Conservation (phyloP, 495 filamentous ascomycete genomes). For the Cairneyella variabilis region DNA sequence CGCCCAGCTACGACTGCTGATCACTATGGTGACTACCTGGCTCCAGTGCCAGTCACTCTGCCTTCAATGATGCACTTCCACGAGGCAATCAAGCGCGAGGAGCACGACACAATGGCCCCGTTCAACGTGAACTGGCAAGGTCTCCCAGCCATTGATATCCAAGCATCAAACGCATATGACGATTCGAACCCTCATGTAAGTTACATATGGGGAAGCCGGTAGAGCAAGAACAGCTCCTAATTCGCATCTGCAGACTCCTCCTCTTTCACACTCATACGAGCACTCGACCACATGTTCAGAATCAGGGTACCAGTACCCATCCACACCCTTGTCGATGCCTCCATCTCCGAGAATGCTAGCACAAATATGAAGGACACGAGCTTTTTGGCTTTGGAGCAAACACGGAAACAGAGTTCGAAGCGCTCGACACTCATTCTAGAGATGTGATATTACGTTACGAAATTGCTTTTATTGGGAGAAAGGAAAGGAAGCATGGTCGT, state of each 20-base stretch:
- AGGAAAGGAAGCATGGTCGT: constrained; percentile 21
- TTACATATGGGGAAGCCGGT: constrained; percentile 30
- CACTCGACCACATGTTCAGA: constrained; percentile 63
- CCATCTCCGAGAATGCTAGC: constrained; percentile 45
- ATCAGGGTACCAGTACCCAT: constrained; percentile 57
- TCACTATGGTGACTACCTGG: constrained; percentile 59
- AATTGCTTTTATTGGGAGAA: constrained; percentile 8
- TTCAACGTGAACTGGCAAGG: constrained; percentile 74
- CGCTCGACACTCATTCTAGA: constrained; percentile 27
- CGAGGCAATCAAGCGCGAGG: constrained; percentile 58
- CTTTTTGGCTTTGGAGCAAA: background rate
- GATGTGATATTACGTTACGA: constrained; percentile 17
- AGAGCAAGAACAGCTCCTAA: constrained; percentile 3
- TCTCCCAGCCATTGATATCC: constrained; percentile 72
- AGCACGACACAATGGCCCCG: constrained; percentile 54
- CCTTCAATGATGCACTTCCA: constrained; percentile 63
- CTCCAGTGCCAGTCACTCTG: constrained; percentile 57
- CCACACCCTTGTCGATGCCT: constrained; percentile 66
- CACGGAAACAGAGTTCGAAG: constrained; percentile 27
- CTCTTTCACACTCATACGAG: constrained; percentile 77
- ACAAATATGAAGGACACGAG: constrained; percentile 15
- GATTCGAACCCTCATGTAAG: constrained; percentile 67
- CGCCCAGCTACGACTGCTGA: constrained; percentile 56
- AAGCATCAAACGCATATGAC: constrained; percentile 55
- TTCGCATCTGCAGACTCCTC: constrained; percentile 63